These are phyloP conservation scores for Takakia lepidozioides DNA, from an alignment of 225 moss, liverwort and hornwort genomes.

Conservation along the genomic window DNA sequence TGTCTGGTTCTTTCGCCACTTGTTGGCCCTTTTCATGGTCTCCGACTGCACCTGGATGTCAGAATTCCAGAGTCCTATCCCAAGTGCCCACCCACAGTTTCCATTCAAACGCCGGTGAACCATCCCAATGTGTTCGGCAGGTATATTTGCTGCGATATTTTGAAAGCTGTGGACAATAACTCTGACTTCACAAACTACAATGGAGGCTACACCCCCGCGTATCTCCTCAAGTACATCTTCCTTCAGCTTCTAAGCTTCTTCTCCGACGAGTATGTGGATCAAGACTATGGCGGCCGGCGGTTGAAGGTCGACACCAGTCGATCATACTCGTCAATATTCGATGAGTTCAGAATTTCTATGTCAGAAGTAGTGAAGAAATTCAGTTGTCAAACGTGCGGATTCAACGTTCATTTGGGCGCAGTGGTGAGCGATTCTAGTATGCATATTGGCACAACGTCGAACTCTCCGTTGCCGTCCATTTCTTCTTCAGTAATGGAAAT, in stretches of 20 bases:
- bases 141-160: slow-evolving; percentile 3
- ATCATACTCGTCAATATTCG: too few relatives aligned
- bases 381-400: not conserved
- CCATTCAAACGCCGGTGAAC: not conserved
- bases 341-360: not conserved
- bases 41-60: slow-evolving; percentile 1
- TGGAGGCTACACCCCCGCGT: slow-evolving; percentile 4
- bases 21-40: slow-evolving; percentile 1
- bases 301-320: not conserved
- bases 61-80: not conserved
- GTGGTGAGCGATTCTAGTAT: too few relatives aligned
- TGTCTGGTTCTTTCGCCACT: not conserved
- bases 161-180: not conserved
- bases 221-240: slow-evolving; percentile 6
- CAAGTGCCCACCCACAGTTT: not conserved
- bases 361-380: not conserved
- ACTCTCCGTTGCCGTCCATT: too few relatives aligned
- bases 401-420: too few relatives aligned
- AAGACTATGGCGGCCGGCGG: not conserved
- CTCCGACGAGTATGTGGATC: slow-evolving; percentile 1
- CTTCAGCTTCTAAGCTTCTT: slow-evolving; percentile 9
- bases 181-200: not conserved
- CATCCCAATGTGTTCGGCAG: slow-evolving; percentile 2
- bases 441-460: too few relatives aligned
- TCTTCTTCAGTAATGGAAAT: too few relatives aligned